phyloP scores from a whole-genome alignment of 768 basidiomycete genomes.

The Antrodiella citrinella region DNA sequence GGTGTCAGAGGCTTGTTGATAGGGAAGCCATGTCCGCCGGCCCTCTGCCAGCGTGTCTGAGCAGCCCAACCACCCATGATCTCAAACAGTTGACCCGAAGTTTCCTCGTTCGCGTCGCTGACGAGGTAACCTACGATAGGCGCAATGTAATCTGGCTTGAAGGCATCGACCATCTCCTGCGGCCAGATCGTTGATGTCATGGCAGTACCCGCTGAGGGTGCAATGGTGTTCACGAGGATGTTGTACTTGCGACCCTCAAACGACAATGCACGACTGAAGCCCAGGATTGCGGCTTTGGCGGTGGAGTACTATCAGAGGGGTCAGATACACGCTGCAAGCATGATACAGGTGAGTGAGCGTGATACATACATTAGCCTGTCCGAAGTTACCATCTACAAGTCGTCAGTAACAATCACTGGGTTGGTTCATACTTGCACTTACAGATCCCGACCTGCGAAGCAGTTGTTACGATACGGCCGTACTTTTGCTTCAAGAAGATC shows the following conservation, averaged over 20 bases:
- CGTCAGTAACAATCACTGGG: neutral
- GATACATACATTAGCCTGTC: conserved; percentile 72
- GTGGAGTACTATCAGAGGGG: conserved; percentile 60
- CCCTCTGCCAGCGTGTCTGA: conserved; percentile 87
- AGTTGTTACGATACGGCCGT: conserved; percentile 93
- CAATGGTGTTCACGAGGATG: conserved; percentile 84
- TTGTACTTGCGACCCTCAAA: conserved; percentile 89
- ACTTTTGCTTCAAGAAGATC: conserved; percentile 92
- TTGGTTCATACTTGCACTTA: conserved; percentile 30
- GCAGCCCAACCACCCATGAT: conserved; percentile 88
- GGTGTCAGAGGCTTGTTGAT: conserved; percentile 65
- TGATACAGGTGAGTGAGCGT: neutral
- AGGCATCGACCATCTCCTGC: conserved; percentile 80
- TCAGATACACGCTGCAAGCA: neutral
- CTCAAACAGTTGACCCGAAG: conserved; percentile 75
- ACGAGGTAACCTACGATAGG: conserved; percentile 88
- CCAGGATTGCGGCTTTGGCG: conserved; percentile 88
- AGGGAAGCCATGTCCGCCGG: conserved; percentile 85
- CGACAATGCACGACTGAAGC: conserved; percentile 82
- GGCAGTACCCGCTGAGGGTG: conserved; percentile 82
- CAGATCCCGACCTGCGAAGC: conserved; percentile 89
- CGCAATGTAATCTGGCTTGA: conserved; percentile 92
- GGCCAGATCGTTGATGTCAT: conserved; percentile 88
- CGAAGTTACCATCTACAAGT: conserved; percentile 88
- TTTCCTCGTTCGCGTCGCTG: conserved; percentile 70